Percentiles rank a stretch among this genome's conserved stretches.
Conservation (phyloP, 148 eudicot genomes). For the Drosera capensis region DNA sequence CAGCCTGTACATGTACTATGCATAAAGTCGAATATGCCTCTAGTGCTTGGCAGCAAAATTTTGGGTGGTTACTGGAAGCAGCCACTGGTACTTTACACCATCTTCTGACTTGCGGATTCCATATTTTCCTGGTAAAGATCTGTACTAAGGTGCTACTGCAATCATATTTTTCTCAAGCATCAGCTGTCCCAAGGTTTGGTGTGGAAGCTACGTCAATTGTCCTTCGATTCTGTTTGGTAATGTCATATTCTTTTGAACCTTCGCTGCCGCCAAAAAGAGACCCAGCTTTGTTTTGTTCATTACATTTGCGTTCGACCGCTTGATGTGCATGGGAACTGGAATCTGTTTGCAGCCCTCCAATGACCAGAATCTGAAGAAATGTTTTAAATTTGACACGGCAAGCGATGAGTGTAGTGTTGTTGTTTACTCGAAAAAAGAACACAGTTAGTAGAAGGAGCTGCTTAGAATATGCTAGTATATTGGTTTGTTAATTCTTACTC, state of each 20-base stretch:
- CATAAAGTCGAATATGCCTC: constrained; percentile 7
- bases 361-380: not conserved
- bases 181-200: no score
- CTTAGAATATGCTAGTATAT: no score
- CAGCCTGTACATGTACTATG: constrained; percentile 36
- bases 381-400: not conserved
- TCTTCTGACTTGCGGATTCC: no score
- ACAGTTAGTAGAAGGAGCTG: no score
- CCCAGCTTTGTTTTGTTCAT: not conserved
- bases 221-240: no score
- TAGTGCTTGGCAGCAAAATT: not conserved
- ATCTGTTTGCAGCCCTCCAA: not conserved
- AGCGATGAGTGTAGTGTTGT: not conserved
- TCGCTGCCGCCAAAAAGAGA: not conserved
- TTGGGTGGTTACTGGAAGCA: not conserved
- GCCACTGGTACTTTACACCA: not conserved
- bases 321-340: not conserved
- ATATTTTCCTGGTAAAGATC: no score
- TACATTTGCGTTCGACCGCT: not conserved
- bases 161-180: no score
- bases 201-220: no score
- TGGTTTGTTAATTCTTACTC: no score
- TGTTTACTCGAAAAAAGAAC: no score
- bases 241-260: not conserved
- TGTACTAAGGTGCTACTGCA: no score